Percentiles rank a stretch among this genome's conserved stretches.
phyloP scores from a whole-genome alignment of 2,329 filamentous ascomycete species.

The Alternaria dauci region DNA sequence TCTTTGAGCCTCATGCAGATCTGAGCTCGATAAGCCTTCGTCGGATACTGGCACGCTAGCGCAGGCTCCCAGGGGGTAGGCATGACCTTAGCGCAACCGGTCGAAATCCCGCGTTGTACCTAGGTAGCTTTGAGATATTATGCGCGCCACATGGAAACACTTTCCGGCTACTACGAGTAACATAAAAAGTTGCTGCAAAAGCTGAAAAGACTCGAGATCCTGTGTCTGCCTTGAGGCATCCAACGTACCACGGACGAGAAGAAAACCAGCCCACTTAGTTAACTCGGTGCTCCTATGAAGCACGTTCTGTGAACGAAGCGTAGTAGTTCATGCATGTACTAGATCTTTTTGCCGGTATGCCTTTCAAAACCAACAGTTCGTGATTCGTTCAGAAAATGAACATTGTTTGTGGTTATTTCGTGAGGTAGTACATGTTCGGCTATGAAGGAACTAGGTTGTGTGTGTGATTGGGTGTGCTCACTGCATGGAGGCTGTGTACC shows the following conservation, averaged over 20 bases:
- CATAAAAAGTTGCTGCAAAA: not conserved
- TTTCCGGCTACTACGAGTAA: not conserved
- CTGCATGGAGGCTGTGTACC: not conserved
- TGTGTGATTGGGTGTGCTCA: not conserved
- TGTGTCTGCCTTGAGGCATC: not conserved
- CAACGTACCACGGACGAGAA: not conserved
- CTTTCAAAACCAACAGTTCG: not conserved
- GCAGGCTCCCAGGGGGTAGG: not conserved
- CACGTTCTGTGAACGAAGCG: not conserved
- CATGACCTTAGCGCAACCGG: not conserved
- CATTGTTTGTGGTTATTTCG: not conserved
- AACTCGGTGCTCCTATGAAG: not conserved
- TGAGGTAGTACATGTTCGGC: not conserved
- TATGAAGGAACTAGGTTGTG: not conserved
- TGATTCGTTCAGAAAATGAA: not conserved
- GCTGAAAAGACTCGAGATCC: not conserved
- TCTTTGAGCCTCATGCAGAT: slow-evolving; percentile 1
- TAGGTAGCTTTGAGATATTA: not conserved
- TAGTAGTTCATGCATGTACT: slow-evolving; percentile 8
- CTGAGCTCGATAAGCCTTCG: not conserved
- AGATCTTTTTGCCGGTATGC: not conserved
- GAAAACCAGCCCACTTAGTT: not conserved
- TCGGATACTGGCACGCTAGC: not conserved
- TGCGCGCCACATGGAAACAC: not conserved
- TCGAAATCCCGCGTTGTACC: not conserved